Base-by-base conservation (phyloP, 768 basidiomycete species). In the Rhodotorula kratochvilovae region DNA sequence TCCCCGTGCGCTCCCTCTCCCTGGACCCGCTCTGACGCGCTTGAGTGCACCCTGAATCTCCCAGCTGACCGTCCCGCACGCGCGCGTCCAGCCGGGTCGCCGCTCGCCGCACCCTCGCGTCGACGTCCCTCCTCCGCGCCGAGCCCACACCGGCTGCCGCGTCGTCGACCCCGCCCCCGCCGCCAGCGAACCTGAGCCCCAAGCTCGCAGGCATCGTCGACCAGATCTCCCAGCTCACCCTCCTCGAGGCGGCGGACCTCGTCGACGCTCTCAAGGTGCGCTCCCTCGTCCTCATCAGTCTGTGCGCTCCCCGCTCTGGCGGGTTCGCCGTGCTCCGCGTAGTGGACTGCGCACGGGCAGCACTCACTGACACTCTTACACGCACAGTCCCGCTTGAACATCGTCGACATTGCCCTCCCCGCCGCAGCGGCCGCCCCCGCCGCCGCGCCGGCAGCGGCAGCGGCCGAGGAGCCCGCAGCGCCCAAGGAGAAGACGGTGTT, bases 401-500 rank as follows among this genome's bases (percentile, higher is more conserved):
- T 99, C 73, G 91, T 94, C 82, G 95, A 98, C 84, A 91, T 98
- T 78, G 92, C 92, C 27, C 86, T 96, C 85, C 92, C 93, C 57
- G 84, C 90, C 45, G 87, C 90, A 21, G 82, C 89, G 1, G 78
- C 80, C 23, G 78, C 80, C 1, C 77, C 81, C 21, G 79, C 78
- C 29, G 83, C 86, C 16, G 82, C 86, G 5, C 82, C 87, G 1
- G 84, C 87, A 16, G 84, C 85, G 23, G 82, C 82, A 3, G 58
- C 36, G 21, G 39, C 58, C 58, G 58, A 42, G n/a, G 90, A 89
- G 66, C 88, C 87, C 72, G 79, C 70, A 11, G 85, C 87, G 62
- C 93, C 93, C 60, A 97, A 96, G 83, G 96, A 97, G 84, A 98
- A 98, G 87, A 96, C 93, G 27, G 85, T 94, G 45, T 99, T 99